Percentiles rank a stretch among this genome's conserved stretches.
Evolutionary conservation across 164 flowering plant species (phyloP).

Genomic region (Platanus orientalis): DNA sequence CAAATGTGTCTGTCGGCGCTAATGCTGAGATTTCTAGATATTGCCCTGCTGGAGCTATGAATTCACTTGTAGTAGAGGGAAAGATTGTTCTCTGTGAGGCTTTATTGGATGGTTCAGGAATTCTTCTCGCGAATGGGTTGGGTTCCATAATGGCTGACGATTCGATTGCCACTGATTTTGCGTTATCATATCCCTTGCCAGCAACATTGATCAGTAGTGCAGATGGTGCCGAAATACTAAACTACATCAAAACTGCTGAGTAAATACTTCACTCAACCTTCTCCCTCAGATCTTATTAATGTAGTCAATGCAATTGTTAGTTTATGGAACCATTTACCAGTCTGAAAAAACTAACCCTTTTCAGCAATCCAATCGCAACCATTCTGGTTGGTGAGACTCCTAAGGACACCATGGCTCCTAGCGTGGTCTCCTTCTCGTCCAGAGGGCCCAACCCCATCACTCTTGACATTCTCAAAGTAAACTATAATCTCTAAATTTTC

Average conservation of each 20-base stretch:
- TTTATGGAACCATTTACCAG: no score
- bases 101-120: slow-evolving; percentile 18
- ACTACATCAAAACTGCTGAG: slow-evolving; percentile 35
- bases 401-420: slow-evolving; percentile 29
- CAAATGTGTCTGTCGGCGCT: slow-evolving; percentile 31
- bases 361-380: slow-evolving; percentile 32
- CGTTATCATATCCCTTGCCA: slow-evolving; percentile 33
- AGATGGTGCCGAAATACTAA: slow-evolving; percentile 24
- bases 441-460: slow-evolving; percentile 35
- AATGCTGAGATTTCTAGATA: slow-evolving; percentile 9
- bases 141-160: slow-evolving; percentile 32
- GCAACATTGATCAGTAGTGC: slow-evolving; percentile 26
- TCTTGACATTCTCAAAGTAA: slow-evolving; percentile 38
- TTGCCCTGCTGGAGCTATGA: slow-evolving; percentile 27
- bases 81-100: slow-evolving; percentile 41
- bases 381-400: slow-evolving; percentile 23
- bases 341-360: no score
- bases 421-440: slow-evolving; percentile 30
- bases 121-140: slow-evolving; percentile 23
- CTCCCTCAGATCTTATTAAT: no score
- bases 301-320: no score
- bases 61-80: slow-evolving; percentile 24
- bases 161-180: slow-evolving; percentile 10
- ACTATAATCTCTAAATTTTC: neutral
- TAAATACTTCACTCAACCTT: slow-evolving; percentile 14